Base-by-base conservation (phyloP, 495 filamentous ascomycete species). In the Aspergillus biplanus region DNA sequence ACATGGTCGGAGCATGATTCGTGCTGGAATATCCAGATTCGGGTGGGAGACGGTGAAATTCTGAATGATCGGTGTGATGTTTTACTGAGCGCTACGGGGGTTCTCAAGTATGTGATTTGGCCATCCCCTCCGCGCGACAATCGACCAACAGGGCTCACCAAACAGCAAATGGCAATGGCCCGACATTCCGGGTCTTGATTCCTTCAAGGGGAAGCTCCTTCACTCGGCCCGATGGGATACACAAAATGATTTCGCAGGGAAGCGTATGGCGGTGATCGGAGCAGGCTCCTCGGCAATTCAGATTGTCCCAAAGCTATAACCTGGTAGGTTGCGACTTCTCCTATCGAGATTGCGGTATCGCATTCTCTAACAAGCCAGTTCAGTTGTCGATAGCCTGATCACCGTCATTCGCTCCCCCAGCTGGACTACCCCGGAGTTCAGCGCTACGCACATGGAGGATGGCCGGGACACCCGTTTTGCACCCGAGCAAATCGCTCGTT, bases 171-270 rank as follows among this genome's bases (percentile, higher is more conserved):
- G 75, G 68, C 65, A 70, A 37, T 84, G 73, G 71, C 83, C 83
- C 9, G 39, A 75, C 6, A 78, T 85, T 16, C 65, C 68, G 34
- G 82, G 83, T 0, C 59, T 82, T 1, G 47, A 78, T 11, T 46
- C 66, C 1, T 86, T 78, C 66, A 69, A 75, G 33, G 83, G 83
- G 0, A 67, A 73, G 54, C 52, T 79, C 27, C 47, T 82, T 3
- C 83, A 86, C 61, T 79, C 68, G 31, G 83, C 83, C 5, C 52
- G 62, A 9, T 86, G 77, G 75, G 75, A 80, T 37, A 33, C 59
- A 6, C 67, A 59, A 5, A 69, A 71, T 21, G 70, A 80, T 44
- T 74, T 81, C 9, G 64, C 63, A 7, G 78, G 74, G 7, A 83
- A 83, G 60, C 67, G 59, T 4, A 75, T 85, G 16, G 78, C 75